Base-by-base conservation (phyloP, 148 eudicot genomes). In the Rhododendron molle region DNA sequence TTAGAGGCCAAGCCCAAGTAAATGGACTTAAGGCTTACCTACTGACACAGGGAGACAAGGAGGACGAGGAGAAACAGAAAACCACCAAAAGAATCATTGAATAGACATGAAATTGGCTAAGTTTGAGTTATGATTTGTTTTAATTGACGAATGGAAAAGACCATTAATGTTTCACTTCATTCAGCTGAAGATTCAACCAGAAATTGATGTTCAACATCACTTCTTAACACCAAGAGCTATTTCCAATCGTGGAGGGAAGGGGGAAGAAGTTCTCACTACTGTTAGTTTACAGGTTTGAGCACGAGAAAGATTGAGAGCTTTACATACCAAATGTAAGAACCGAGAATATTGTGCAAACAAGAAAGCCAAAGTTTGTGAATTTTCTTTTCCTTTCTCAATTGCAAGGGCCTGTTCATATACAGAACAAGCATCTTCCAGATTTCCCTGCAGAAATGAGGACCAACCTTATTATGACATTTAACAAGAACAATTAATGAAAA, bases 351-450 rank as follows among this genome's bases (percentile, higher is more conserved):
- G 99, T 28, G 98, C 96, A 87, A 92, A 93, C 86, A 97, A 87
- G 89, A 92, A 73, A 10, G 98, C 93, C 88, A 97, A 88, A 71
- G 93, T 86, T 86, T 95, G 96, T 18, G 99, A 97, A 80, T 95
- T 95, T 86, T 97, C 99, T 90, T 97, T 97, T 76, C 98, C 99
- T 90, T 95, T 95, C 90, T 97, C 99, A 84, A 97, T 97, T 67
- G 98, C 93, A 93, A 97, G 93, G 58, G 99, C 96, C 84, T 97
- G 96, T 83, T 97, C 99, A 86, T 94, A 97, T 56, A 97, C 86
- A 36, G 98, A 92, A 81, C 93, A 97, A 77, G 98, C 96, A 85
- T 91, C 96, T 78, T 94, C 96, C 85, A 90, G 88, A 36, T 95
- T 94, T 54, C 96, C 98, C 99, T 97, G 91, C 83, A 76, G 78